Conservation (phyloP, 495 filamentous ascomycete species). For the Parathielavia appendiculata region DNA sequence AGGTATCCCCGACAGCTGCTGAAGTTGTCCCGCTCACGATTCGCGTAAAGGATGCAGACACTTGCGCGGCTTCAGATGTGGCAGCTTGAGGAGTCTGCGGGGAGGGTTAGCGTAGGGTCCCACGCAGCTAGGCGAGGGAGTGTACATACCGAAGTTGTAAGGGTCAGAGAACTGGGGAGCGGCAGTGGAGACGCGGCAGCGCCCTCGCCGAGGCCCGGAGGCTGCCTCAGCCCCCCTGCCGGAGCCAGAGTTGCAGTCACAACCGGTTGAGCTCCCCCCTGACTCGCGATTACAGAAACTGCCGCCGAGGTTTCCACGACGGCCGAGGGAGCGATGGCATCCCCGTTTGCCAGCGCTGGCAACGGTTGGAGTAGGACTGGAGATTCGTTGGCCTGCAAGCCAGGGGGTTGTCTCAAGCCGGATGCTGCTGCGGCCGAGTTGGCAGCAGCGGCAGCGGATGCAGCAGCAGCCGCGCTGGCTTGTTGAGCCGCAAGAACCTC, state of each 20-base stretch:
- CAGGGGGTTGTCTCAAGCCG: conserved; percentile 23
- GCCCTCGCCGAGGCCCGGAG: conserved; percentile 8
- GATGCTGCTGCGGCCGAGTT: conserved; percentile 12
- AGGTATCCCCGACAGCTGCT: background rate
- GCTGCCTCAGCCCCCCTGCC: conserved; percentile 6
- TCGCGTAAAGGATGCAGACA: conserved; percentile 13
- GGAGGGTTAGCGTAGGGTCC: background rate
- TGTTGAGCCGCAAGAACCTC: conserved; percentile 16
- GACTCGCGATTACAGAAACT: background rate
- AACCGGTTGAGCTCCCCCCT: conserved; percentile 12
- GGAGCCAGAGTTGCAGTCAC: background rate
- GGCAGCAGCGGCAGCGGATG: conserved; percentile 16
- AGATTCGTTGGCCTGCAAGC: conserved; percentile 15
- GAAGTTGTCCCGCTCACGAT: background rate
- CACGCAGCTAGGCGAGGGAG: too few species aligned
- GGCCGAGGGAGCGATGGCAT: conserved; percentile 3
- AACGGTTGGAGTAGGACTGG: conserved; percentile 19
- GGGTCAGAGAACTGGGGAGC: conserved; percentile 14
- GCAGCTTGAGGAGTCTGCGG: background rate
- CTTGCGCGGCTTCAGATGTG: background rate
- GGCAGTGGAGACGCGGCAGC: conserved; percentile 5
- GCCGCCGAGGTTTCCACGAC: conserved; percentile 1
- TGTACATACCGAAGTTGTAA: conserved; percentile 20
- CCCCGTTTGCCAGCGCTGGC: conserved; percentile 18
- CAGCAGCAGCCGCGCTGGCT: conserved; percentile 17